These are phyloP conservation scores for Zhuliangozyma parablackwelliae DNA, from an alignment of 1,139 yeast species.

Conservation along the genomic window DNA sequence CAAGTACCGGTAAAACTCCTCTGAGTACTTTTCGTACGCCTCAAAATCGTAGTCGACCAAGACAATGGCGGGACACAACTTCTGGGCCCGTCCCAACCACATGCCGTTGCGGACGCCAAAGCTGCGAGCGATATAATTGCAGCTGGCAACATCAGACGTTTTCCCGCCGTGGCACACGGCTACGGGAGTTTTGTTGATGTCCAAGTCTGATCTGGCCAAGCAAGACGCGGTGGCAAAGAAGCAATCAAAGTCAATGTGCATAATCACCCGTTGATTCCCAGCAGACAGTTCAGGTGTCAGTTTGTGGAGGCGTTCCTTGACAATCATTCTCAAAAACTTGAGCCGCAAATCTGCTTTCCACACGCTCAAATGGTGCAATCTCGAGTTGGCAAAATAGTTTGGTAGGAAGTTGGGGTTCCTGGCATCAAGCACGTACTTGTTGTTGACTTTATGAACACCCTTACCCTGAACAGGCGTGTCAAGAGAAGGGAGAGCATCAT, in stretches of 20 bases:
- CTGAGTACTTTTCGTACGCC: slow-evolving; percentile 53
- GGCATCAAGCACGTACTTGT: slow-evolving; percentile 43
- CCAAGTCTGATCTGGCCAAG: slow-evolving; percentile 49
- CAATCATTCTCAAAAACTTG: slow-evolving; percentile 47
- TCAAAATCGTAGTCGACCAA: slow-evolving; percentile 71
- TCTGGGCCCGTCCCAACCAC: slow-evolving; percentile 73
- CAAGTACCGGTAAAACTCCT: slow-evolving; percentile 53
- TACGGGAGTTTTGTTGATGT: slow-evolving; percentile 58
- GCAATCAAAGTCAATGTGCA: slow-evolving; percentile 91
- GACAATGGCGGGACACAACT: slow-evolving; percentile 60
- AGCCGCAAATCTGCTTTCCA: slow-evolving; percentile 80
- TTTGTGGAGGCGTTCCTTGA: slow-evolving; percentile 13
- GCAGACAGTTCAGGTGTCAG: slow-evolving; percentile 3
- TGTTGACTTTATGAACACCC: slow-evolving; percentile 9
- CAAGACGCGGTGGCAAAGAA: slow-evolving; percentile 88
- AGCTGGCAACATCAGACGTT: slow-evolving; percentile 80
- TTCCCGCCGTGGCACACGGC: slow-evolving; percentile 82
- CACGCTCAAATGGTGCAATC: slow-evolving; percentile 81
- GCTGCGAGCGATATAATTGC: slow-evolving; percentile 79
- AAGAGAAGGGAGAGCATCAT: slow-evolving; percentile 6
- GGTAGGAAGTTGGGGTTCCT: slow-evolving; percentile 71
- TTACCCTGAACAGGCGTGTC: slow-evolving; percentile 3
- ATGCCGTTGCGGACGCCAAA: slow-evolving; percentile 79
- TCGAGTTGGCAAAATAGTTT: slow-evolving; percentile 71
- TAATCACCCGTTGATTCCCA: slow-evolving; percentile 28